Percentiles rank a stretch among this genome's conserved stretches.
Conservation (phyloP, 495 filamentous ascomycete species). For the Penicillium ochrochloron region DNA sequence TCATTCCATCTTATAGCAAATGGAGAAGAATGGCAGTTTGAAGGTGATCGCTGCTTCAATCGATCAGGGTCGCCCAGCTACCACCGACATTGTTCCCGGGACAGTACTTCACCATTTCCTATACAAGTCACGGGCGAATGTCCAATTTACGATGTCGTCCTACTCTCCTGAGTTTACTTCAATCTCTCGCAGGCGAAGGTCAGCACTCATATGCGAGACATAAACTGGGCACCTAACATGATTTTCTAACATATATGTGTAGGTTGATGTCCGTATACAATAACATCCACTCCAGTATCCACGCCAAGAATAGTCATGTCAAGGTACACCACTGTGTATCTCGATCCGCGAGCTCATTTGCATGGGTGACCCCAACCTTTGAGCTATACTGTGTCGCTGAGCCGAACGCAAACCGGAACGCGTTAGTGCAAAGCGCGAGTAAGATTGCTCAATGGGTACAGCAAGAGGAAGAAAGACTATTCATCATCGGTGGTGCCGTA, state of each 20-base stretch:
- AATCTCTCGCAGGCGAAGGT: slow-evolving; percentile 68
- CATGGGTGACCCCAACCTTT: slow-evolving; percentile 87
- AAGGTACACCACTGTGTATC: slow-evolving; percentile 82
- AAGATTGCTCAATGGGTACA: slow-evolving; percentile 87
- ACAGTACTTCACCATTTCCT: slow-evolving; percentile 86
- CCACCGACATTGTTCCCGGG: slow-evolving; percentile 76
- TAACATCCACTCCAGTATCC: slow-evolving; percentile 78
- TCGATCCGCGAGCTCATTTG: slow-evolving; percentile 75
- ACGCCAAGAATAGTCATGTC: slow-evolving; percentile 79
- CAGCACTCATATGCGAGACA: background rate
- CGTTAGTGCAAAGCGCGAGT: slow-evolving; percentile 83
- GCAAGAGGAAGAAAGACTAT: slow-evolving; percentile 87
- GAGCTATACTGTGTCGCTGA: slow-evolving; percentile 95
- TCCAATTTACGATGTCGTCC: slow-evolving; percentile 92
- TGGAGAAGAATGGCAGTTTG: slow-evolving; percentile 77
- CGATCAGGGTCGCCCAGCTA: slow-evolving; percentile 66
- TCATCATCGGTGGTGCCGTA: slow-evolving; percentile 93
- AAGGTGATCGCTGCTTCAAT: slow-evolving; percentile 75
- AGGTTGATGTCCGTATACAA: slow-evolving; percentile 85
- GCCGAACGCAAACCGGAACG: slow-evolving; percentile 72
- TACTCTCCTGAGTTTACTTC: slow-evolving; percentile 73
- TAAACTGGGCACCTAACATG: background rate
- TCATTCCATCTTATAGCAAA: slow-evolving; percentile 45
- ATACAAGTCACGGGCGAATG: slow-evolving; percentile 90
- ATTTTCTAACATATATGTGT: slow-evolving; percentile 5